Base-by-base conservation (phyloP, 192 early-diverging fungal genomes). In the Chytriomyces hyalinus region DNA sequence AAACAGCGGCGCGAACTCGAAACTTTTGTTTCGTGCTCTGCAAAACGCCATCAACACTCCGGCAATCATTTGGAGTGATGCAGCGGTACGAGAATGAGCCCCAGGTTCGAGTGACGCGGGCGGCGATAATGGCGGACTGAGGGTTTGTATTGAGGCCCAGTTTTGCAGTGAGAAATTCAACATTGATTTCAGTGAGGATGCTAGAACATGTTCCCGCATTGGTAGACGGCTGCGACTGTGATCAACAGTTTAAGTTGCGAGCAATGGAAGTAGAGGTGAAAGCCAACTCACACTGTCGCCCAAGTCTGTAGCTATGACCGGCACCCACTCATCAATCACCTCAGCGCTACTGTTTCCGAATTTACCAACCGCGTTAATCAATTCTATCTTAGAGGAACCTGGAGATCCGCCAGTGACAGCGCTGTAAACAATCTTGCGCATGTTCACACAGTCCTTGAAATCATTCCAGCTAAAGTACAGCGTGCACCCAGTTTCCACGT, bases 401-500 rank as follows among this genome's bases (percentile, higher is more conserved):
- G 10, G 17, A 10, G 20, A 8, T 8, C 49, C 69, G 6, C 69
- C 69, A 11, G 69, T 57, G 10, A 70, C 13, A 59, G 69, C 69
- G 6, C 24, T 24, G 57, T 70, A 70, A n/a, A 51, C 69, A 11
- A 15, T 8, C 11, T 53, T 53, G 7, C 68, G 20, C 24, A 73
- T 60, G 10, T 61, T 61, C 5, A 6, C 60, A 82, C 76, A 85
- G 28, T 59, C 43, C 66, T 20, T 36, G 65, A 84, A 51, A 78
- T 88, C 90, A 84, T 83, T 82, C 43, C 74, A 67, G 6, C 70
- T 78, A 9, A 85, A 49, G 6, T 84, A 68, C 49, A 84, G 53
- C 43, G 80, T 81, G 72, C 80, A 81, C 26, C 80, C 80, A 17
- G 74, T 67, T 22, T 64, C 10, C 17, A 53, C 62, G 48, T 81